phyloP scores from a whole-genome alignment of 2,329 filamentous ascomycete genomes.

The Setomelanomma holmii region DNA sequence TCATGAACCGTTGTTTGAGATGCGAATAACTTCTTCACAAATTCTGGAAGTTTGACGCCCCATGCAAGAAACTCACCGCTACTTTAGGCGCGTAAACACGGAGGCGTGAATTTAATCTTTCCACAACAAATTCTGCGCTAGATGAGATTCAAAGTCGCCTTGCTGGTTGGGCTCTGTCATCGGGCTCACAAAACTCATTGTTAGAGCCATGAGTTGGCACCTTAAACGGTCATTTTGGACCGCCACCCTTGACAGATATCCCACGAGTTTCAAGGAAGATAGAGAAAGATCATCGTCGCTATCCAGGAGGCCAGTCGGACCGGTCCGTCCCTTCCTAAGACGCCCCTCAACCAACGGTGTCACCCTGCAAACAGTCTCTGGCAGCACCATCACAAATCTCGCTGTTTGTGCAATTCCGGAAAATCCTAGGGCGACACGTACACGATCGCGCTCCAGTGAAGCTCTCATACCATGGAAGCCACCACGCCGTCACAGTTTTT shows the following conservation, averaged over 20 bases:
- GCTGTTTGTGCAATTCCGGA: conserved; percentile 3
- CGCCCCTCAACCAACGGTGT: conserved; percentile 5
- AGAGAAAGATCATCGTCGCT: conserved; percentile 5
- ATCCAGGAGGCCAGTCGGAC: conserved; percentile 3
- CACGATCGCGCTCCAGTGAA: conserved; percentile 5
- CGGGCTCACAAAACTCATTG: conserved; percentile 1
- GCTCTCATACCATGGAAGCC: conserved; percentile 7
- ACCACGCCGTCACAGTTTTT: conserved; percentile 8
- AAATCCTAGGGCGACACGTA: conserved; percentile 2
- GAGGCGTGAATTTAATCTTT: not conserved
- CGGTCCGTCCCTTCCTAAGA: conserved; percentile 3
- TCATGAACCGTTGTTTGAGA: not conserved
- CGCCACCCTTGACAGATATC: conserved; percentile 5
- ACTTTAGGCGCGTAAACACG: conserved; percentile 2
- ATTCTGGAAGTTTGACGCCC: not conserved
- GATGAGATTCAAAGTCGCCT: not conserved
- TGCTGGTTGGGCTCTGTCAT: not conserved
- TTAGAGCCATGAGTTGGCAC: conserved; percentile 6
- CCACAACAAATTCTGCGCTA: not conserved
- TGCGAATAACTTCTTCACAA: not conserved
- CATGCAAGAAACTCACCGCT: conserved; percentile 1
- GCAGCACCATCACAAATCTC: conserved; percentile 1
- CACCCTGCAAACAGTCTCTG: conserved; percentile 1
- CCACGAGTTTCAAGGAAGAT: conserved; percentile 4
- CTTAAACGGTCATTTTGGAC: conserved; percentile 7